phyloP scores from a whole-genome alignment of 768 basidiomycete genomes.

The Xerocomus spinulosus region DNA sequence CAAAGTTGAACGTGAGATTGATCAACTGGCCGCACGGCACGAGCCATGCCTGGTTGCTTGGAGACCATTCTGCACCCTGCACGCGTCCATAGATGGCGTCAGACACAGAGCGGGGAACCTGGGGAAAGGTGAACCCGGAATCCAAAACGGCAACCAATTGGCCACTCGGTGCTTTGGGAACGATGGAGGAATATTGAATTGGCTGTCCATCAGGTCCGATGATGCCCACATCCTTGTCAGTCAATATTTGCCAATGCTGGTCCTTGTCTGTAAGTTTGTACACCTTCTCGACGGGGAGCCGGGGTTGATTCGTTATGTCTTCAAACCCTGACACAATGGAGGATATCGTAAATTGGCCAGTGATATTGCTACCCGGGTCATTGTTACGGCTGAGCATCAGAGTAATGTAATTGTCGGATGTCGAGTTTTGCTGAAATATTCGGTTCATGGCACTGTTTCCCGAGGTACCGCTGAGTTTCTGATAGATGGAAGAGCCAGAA shows the following conservation, averaged over 20 bases:
- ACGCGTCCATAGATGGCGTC: constrained; percentile 81
- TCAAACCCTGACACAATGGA: constrained; percentile 61
- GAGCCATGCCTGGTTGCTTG: constrained; percentile 55
- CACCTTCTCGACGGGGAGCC: constrained; percentile 63
- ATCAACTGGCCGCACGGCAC: constrained; percentile 72
- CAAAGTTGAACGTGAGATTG: constrained; percentile 68
- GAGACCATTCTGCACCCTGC: constrained; percentile 63
- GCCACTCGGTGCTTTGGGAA: constrained; percentile 58
- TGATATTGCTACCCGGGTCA: constrained; percentile 44
- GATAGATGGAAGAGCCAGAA: constrained; percentile 57
- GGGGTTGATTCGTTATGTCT: constrained; percentile 56
- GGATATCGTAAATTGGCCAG: constrained; percentile 66
- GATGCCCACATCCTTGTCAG: constrained; percentile 60
- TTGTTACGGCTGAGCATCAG: constrained; percentile 59
- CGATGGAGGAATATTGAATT: constrained; percentile 59
- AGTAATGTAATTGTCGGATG: constrained; percentile 60
- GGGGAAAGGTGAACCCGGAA: constrained; percentile 66
- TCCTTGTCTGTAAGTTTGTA: constrained; percentile 55
- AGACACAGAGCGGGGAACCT: constrained; percentile 69
- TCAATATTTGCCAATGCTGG: constrained; percentile 78
- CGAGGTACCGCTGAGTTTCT: constrained; percentile 44
- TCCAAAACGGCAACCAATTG: constrained; percentile 71
- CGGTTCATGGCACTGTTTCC: constrained; percentile 60
- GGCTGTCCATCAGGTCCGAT: constrained; percentile 72
- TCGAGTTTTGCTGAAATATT: constrained; percentile 58